phyloP scores from a whole-genome alignment of 106 monocot species.

The Iris macrosiphon region DNA sequence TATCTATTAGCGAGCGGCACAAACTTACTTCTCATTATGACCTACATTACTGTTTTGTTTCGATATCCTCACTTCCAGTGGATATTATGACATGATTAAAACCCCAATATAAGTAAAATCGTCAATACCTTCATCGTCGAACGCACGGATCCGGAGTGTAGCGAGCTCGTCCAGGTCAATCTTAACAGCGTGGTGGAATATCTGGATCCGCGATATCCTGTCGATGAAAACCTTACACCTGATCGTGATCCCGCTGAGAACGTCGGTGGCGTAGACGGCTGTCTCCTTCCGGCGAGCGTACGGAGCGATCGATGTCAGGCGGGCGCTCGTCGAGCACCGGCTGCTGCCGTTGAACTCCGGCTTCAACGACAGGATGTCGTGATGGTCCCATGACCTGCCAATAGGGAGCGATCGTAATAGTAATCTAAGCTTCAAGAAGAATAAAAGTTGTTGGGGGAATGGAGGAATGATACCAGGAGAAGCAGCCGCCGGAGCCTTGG shows the following conservation, averaged over 20 bases:
- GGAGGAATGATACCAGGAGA: constrained; percentile 50
- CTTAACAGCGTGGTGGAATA: constrained; percentile 94
- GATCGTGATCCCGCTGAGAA: constrained; percentile 51
- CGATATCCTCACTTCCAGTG: too few species aligned
- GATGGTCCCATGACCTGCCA: constrained; percentile 98
- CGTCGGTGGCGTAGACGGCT: constrained; percentile 77
- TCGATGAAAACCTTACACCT: constrained; percentile 90
- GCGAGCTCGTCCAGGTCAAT: constrained; percentile 83
- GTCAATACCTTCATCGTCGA: constrained; percentile 90
- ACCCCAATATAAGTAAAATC: too few species aligned
- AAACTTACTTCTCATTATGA: too few species aligned
- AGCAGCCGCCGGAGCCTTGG: constrained; percentile 72
- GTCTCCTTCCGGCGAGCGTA: constrained; percentile 79
- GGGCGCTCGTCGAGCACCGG: constrained; percentile 83
- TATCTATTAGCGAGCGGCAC: too few species aligned
- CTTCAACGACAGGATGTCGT: constrained; percentile 76
- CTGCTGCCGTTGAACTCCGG: constrained; percentile 79
- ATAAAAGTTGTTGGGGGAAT: not conserved
- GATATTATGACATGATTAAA: too few species aligned
- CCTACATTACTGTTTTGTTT: too few species aligned
- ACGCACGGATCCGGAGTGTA: constrained; percentile 67
- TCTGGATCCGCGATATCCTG: constrained; percentile 71
- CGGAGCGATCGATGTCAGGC: constrained; percentile 74
- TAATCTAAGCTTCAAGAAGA: not conserved
- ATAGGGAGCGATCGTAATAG: not conserved